A percentile compares a stretch with the other conserved stretches of the same genome.
Conservation (phyloP, 1,284 basidiomycete species). For the Phlebopus sp. region DNA sequence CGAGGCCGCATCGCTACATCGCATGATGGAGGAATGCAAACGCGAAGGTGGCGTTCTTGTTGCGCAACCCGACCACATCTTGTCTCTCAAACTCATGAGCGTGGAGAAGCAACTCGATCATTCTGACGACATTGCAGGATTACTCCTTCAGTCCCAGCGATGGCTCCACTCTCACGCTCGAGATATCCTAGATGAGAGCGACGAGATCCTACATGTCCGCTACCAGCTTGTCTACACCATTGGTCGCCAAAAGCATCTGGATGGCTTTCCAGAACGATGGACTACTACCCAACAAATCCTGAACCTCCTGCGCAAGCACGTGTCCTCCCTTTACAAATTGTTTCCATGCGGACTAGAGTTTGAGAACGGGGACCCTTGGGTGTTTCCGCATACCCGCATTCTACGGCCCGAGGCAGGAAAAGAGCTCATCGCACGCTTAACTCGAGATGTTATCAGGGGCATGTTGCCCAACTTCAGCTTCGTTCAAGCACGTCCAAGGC, state of each 20-base stretch:
- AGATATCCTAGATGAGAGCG: slow-evolving; percentile 54
- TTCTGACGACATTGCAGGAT: background rate
- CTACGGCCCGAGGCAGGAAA: slow-evolving; percentile 20
- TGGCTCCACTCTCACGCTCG: slow-evolving; percentile 38
- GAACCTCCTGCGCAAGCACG: slow-evolving; percentile 14
- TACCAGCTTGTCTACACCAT: slow-evolving; percentile 52
- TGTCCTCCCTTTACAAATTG: background rate
- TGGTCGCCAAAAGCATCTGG: slow-evolving; percentile 36
- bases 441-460: slow-evolving; percentile 25
- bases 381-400: slow-evolving; percentile 33
- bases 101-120: slow-evolving; percentile 32
- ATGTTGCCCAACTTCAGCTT: slow-evolving; percentile 17
- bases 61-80: slow-evolving; percentile 50
- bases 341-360: slow-evolving; percentile 20
- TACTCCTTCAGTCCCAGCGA: slow-evolving; percentile 25
- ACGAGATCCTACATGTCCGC: slow-evolving; percentile 47
- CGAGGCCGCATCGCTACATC: slow-evolving; percentile 23
- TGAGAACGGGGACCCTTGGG: background rate
- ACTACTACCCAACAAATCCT: slow-evolving; percentile 39
- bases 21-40: slow-evolving; percentile 40
- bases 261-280: slow-evolving; percentile 46
- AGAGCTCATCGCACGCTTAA: slow-evolving; percentile 18
- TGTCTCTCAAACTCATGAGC: slow-evolving; percentile 48
- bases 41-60: slow-evolving; percentile 41
- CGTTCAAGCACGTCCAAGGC: slow-evolving; percentile 11